phyloP scores from a whole-genome alignment of 148 eudicot species.

The Silene conica region DNA sequence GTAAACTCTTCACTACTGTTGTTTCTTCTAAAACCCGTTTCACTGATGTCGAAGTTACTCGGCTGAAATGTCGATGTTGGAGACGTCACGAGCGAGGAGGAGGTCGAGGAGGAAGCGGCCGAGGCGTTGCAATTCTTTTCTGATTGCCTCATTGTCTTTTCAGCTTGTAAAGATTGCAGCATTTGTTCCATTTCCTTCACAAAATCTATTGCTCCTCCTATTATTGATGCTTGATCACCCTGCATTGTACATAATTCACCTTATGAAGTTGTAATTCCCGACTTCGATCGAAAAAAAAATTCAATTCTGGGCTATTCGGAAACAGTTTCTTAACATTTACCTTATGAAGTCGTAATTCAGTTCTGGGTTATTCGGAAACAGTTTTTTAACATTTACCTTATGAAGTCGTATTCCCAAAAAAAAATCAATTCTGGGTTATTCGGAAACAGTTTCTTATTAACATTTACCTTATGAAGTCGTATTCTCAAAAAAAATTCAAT shows the following conservation, averaged over 20 bases:
- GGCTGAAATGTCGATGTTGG: constrained; percentile 19
- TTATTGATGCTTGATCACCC: constrained; percentile 67
- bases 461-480: background rate
- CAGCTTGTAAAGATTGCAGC: constrained; percentile 42
- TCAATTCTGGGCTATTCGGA: too few species aligned
- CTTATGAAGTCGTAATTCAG: too few species aligned
- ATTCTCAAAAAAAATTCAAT: too few species aligned
- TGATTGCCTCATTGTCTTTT: constrained; percentile 37
- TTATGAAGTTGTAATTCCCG: too few species aligned
- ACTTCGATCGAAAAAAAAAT: too few species aligned
- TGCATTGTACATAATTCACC: constrained; percentile 15
- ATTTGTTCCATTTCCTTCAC: constrained; percentile 60
- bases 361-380: too few species aligned
- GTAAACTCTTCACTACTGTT: constrained; percentile 23
- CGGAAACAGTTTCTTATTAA: too few species aligned
- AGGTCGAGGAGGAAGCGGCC: constrained; percentile 26
- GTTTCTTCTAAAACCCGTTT: background rate
- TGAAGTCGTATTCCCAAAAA: too few species aligned
- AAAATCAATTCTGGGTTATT: too few species aligned
- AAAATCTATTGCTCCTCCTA: constrained; percentile 63
- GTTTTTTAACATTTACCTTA: too few species aligned
- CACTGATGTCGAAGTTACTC: constrained; percentile 15
- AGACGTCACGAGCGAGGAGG: constrained; percentile 30
- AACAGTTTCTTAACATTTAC: too few species aligned
- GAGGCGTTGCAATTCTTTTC: constrained; percentile 30